These are phyloP conservation scores for Aristolochia fimbriata DNA, from an alignment of 164 flowering plant genomes.

Conservation along the genomic window DNA sequence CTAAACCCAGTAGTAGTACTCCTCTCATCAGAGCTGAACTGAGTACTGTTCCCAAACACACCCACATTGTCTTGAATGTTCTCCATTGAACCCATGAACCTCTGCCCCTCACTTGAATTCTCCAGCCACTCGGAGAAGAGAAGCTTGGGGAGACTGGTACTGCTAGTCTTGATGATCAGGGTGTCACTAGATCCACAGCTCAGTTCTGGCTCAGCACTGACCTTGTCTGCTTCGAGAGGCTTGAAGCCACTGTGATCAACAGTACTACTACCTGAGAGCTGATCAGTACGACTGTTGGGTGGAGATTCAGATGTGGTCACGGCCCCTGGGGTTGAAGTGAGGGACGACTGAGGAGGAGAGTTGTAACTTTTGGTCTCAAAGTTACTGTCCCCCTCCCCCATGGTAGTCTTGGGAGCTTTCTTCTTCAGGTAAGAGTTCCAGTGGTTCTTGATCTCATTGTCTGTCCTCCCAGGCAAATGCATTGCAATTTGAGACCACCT, in stretches of 20 bases:
- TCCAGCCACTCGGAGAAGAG: constrained; percentile 71
- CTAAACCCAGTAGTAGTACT: constrained; percentile 13
- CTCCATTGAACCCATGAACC: constrained; percentile 1
- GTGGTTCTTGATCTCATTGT: constrained; percentile 82
- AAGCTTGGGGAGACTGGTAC: constrained; percentile 36
- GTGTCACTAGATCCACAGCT: not conserved
- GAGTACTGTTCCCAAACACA: constrained; percentile 8
- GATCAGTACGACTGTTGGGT: not conserved
- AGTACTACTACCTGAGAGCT: constrained; percentile 12
- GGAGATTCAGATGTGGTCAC: constrained; percentile 5
- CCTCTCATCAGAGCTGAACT: constrained; percentile 7
- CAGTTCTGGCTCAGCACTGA: not conserved
- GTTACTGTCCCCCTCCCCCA: constrained; percentile 23
- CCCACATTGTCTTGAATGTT: not conserved
- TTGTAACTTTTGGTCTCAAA: constrained; percentile 1
- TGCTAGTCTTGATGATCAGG: not conserved
- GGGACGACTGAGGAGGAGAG: not conserved
- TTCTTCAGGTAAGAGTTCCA: constrained; percentile 89
- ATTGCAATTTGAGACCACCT: constrained; percentile 93
- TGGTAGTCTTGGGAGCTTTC: constrained; percentile 18
- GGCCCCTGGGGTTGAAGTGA: constrained; percentile 17
- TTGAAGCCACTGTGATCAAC: constrained; percentile 3
- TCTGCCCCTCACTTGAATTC: constrained; percentile 5
- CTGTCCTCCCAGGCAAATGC: constrained; percentile 85
- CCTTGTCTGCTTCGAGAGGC: constrained; percentile 5